Percentiles rank a stretch among this genome's conserved stretches.
Conservation (phyloP, 2,329 filamentous ascomycete genomes). For the Teratosphaeria epicoccoides region DNA sequence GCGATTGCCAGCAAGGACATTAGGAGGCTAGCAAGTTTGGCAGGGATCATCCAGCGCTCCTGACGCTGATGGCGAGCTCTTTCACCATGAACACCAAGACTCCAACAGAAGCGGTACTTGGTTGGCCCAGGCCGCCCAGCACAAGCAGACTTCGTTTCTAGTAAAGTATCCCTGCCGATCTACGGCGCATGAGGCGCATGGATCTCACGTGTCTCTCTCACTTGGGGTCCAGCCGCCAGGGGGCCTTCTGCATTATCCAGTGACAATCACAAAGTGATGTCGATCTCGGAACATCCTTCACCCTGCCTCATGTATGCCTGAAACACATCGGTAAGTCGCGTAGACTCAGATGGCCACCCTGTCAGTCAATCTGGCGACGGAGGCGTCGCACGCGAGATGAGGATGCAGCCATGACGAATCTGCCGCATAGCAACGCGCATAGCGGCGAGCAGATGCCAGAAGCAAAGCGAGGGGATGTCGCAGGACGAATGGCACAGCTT, state of each 20-base stretch:
- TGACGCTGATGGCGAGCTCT: not conserved
- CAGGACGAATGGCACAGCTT: not conserved
- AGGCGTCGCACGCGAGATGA: not conserved
- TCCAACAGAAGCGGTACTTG: not conserved
- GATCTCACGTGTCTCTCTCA: not conserved
- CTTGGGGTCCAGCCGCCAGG: not conserved
- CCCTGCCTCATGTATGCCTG: not conserved
- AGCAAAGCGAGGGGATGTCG: not conserved
- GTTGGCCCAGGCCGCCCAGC: not conserved
- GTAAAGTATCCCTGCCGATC: not conserved
- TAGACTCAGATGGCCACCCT: not conserved
- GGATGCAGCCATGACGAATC: not conserved
- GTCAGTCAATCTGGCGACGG: not conserved
- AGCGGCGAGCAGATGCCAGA: not conserved
- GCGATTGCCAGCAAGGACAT: too few relatives aligned
- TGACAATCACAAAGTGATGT: not conserved
- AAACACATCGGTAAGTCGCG: slow-evolving; percentile 1
- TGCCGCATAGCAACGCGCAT: not conserved
- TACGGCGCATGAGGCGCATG: too few relatives aligned
- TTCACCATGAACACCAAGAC: too few relatives aligned
- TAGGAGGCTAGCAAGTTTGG: too few relatives aligned
- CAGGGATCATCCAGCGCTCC: too few relatives aligned
- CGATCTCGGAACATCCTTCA: not conserved
- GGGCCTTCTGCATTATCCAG: too few relatives aligned
- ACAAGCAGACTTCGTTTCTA: not conserved